Base-by-base conservation (phyloP, 352 stramenopile species). In the Phytophthora macrochlamydospora region DNA sequence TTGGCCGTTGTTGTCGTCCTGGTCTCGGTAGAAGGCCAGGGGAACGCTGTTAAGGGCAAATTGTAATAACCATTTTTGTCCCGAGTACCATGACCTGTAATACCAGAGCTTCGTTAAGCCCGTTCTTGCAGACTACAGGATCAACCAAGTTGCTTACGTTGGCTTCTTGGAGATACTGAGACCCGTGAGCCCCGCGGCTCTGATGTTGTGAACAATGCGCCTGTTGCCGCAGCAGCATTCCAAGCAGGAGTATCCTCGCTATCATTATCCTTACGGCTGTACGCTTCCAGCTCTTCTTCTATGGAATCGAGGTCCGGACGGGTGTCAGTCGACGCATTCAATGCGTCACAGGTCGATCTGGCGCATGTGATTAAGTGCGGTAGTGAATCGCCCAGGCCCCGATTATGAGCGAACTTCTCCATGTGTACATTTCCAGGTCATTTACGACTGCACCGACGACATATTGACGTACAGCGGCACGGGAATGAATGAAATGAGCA, bases 71-170 rank as follows among this genome's bases (percentile, higher is more conserved):
- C 85, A 95, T 66, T 96, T 96, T 56, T 97, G 89, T 1, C 89
- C 86, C 13, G 88, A 95, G 60, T 92, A 97, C 38, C 87, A 84
- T 53, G 83, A 0, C 18, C 18, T 93, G 73, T 91, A 97, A 78
- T 97, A 98, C 83, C 86, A 97, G 76, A 97, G 98, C 65, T 98
- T 89, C 37, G 93, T 97, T 69, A 98, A 76, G 66, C 42, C 98
- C 89, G 67, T 98, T 98, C 75, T 98, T 98, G 91, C 98, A 98
- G 69, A 98, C 98, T 98, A 98, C 45, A 97, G 58, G 44, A 98
- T 95, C 5, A 98, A 72, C 66, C 59, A 93, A 93, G 68, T 98
- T 98, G 95, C 98, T 58, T 98, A 95, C 79, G 97, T 93, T 13
- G 94, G 93, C 75, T 98, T 94, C 52, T 98, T 94, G 1, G 81